Conservation (phyloP, 2,329 filamentous ascomycete species). For the Exophiala aquamarina region DNA sequence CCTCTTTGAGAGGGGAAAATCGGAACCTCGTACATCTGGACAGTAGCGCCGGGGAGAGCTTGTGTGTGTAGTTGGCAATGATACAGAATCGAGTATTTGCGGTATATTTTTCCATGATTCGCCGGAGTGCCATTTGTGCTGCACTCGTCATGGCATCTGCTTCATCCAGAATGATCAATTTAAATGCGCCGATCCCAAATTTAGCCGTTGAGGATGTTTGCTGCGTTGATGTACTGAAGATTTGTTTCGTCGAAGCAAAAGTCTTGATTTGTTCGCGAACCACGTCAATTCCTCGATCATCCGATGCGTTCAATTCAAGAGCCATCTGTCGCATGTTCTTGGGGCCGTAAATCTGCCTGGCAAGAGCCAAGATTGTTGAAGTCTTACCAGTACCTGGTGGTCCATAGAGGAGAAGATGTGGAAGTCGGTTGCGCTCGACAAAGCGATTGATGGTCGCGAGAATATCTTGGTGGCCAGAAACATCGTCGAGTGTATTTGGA, state of each 20-base stretch:
- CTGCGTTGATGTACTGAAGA: slow-evolving; percentile 68
- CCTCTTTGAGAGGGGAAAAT: slow-evolving; percentile 89
- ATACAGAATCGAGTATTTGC: slow-evolving; percentile 97
- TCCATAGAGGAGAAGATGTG: slow-evolving; percentile 93
- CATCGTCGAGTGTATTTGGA: slow-evolving; percentile 82
- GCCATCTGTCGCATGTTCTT: slow-evolving; percentile 98
- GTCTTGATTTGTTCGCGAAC: slow-evolving; percentile 99
- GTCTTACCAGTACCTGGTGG: slow-evolving; percentile 97
- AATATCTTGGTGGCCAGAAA: slow-evolving; percentile 96
- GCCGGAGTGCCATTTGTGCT: slow-evolving; percentile 91
- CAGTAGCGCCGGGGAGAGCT: slow-evolving; percentile 86
- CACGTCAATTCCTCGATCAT: slow-evolving; percentile 96
- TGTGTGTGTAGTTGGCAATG: slow-evolving; percentile 98
- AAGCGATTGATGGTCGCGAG: slow-evolving; percentile 98
- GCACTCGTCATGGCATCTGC: slow-evolving; percentile 99
- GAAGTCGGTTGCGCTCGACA: slow-evolving; percentile 87
- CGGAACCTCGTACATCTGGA: slow-evolving; percentile 93
- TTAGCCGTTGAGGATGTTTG: slow-evolving; percentile 41
- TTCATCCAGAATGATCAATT: slow-evolving; percentile 96
- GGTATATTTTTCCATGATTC: slow-evolving; percentile 99
- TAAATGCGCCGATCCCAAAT: slow-evolving; percentile 69
- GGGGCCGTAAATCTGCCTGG: slow-evolving; percentile 85
- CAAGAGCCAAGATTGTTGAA: slow-evolving; percentile 90
- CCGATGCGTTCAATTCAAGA: slow-evolving; percentile 92
- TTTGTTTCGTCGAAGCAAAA: slow-evolving; percentile 87